Base-by-base conservation (phyloP, 139 green algal species). In the Chara braunii region DNA sequence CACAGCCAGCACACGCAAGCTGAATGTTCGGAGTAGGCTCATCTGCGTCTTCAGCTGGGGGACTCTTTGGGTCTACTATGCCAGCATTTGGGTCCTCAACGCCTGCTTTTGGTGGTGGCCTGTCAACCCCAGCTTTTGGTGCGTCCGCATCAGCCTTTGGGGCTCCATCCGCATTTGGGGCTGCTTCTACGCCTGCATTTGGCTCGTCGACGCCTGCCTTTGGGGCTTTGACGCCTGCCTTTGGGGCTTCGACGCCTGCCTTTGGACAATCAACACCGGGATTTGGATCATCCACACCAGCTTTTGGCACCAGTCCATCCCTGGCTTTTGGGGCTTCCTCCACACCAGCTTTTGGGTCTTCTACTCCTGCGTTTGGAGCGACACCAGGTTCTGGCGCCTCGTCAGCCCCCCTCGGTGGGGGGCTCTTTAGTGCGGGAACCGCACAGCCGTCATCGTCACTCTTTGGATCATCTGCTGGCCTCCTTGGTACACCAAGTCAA, bases 351-450 rank as follows among this genome's bases (percentile, higher is more conserved):
- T n/a, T n/a, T n/a, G n/a, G n/a, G n/a, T n/a, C n/a, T n/a, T n/a
- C n/a, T n/a, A n/a, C n/a, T n/a, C n/a, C n/a, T n/a, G n/a, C n/a
- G n/a, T n/a, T n/a, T n/a, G n/a, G n/a, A n/a, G n/a, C n/a, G n/a
- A n/a, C n/a, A n/a, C 40, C 53, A 63, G 40, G 7, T 35, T 5
- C 53, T 60, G 53, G 6, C 53, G 8, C 53, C 53, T 63, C 7
- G 50, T 63, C 36, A 35, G 53, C 36, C 53, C 50, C 7, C 53
- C 53, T 8, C 53, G 53, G 53, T 30, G 28, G 7, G 24, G 36
- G 29, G 36, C 37, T 59, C n/a, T 59, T 59, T 18, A 18, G 22
- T 18, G n/a, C n/a, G 14, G n/a, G n/a, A 14, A 14, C n/a, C n/a
- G 51, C 51, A 56, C n/a, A 14, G 22, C 14, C 40, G 18, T 26